Evolutionary conservation across 495 filamentous ascomycete species (phyloP), one percentile per base, ranked within the genome.

Genomic region (Talaromyces wortmannii): DNA sequence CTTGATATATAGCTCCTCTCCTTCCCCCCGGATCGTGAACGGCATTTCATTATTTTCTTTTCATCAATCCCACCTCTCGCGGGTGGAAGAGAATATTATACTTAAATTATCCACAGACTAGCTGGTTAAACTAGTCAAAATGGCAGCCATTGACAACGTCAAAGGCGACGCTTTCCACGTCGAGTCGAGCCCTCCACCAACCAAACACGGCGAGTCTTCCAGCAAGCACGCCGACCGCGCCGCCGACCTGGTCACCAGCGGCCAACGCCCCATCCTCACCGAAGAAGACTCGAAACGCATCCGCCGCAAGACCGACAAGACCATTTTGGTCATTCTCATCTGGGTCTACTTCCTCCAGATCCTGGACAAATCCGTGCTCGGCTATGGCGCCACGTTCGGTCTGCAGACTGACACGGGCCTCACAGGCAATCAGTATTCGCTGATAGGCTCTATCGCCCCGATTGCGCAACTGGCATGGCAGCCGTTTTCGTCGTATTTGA

Each of bases 291-390:
- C 65, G 59, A 70, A 74, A 48, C 78, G 78, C 6, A 85, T 86
- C 56, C 71, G 72, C 12, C 73, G 70, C n/a, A 86, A 85, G 63
- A 86, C 80, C 0, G 84, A 87, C 65, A 65, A 64, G 23, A 70
- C 70, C 23, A 85, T 87, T 48, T 68, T 87, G 3, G 46, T 72
- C 10, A 74, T 87, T 44, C 68, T 86, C 2, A 68, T 79, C 17
- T 86, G 83, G 84, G 82, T 85, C 8, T 86, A 86, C 58, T 85
- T 87, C 45, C 58, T 71, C n/a, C 72, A 83, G 64, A 85, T 86
- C 51, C 72, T 87, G 5, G 83, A 88, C 70, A 88, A 86, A 63
- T 68, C 78, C 0, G 79, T 84, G 3, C 76, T 87, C 0, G 83
- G 83, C 23, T 83, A 83, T 59, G 81, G 79, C 50, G 82, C 82